A percentile compares a stretch with the other conserved stretches of the same genome.
Conservation (phyloP, 2,329 filamentous ascomycete genomes). For the Neonectria hederae region DNA sequence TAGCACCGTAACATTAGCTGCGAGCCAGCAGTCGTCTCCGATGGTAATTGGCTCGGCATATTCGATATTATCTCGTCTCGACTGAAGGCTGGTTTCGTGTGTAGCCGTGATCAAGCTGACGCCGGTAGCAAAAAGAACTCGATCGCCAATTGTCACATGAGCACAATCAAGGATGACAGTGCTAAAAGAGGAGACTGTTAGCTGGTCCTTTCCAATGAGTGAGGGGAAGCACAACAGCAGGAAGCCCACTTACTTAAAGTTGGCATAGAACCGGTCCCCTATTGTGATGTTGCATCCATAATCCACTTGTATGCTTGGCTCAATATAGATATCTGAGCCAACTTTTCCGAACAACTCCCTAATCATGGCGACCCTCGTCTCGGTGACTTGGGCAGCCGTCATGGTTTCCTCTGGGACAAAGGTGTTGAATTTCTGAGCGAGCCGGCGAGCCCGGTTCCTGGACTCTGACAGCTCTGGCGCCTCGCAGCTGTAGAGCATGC, state of each 20-base stretch:
- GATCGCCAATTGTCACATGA: not conserved
- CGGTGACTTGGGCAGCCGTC: not conserved
- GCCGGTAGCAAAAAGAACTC: constrained; percentile 24
- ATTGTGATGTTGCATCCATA: constrained; percentile 1
- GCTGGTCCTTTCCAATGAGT: no score
- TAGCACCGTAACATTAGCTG: constrained; percentile 75
- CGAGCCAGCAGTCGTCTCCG: constrained; percentile 84
- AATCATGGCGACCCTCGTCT: not conserved
- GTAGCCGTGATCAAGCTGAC: constrained; percentile 5
- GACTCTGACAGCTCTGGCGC: not conserved
- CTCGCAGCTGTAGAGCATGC: constrained; percentile 1
- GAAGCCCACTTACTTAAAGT: not conserved
- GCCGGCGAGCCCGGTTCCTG: not conserved
- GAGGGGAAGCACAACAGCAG: no score
- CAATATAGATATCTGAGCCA: not conserved
- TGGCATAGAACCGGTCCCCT: not conserved
- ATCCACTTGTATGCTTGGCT: not conserved
- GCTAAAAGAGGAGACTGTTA: not conserved
- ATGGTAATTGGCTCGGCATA: constrained; percentile 68
- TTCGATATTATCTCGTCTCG: not conserved
- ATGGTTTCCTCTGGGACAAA: not conserved
- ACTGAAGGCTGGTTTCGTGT: not conserved
- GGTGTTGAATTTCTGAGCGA: not conserved
- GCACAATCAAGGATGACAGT: not conserved
- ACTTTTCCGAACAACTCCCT: not conserved